These are phyloP conservation scores for Kwoniella bestiolae DNA, from an alignment of 768 basidiomycete species.

Conservation along the genomic window DNA sequence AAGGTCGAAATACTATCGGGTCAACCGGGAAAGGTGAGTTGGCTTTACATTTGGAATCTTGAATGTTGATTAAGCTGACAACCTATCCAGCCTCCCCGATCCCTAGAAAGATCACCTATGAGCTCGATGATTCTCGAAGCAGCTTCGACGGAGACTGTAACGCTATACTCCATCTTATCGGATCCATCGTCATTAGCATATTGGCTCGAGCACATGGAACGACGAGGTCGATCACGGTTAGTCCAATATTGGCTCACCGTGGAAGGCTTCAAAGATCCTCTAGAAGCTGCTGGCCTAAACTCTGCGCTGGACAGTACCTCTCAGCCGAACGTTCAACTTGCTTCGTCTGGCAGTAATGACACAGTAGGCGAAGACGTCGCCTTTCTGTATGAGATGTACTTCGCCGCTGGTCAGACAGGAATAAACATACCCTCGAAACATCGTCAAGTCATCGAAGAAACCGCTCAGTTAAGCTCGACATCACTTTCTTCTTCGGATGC, in stretches of 20 bases:
- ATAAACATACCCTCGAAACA: constrained; percentile 70
- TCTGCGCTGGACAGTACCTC: constrained; percentile 60
- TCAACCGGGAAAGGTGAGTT: constrained; percentile 38
- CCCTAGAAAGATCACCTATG: constrained; percentile 9
- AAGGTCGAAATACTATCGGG: constrained; percentile 80
- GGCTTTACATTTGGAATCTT: background rate
- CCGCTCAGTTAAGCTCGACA: constrained; percentile 49
- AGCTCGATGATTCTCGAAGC: constrained; percentile 17
- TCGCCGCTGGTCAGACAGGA: constrained; percentile 63
- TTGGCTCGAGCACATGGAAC: constrained; percentile 98
- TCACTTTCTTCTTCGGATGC: constrained; percentile 64
- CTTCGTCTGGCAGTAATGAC: constrained; percentile 56
- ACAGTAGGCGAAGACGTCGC: constrained; percentile 83
- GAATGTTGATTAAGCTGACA: background rate
- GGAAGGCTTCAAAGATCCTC: constrained; percentile 95
- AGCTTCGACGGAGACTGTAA: background rate
- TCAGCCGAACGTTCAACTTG: constrained; percentile 65
- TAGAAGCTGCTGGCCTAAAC: constrained; percentile 72
- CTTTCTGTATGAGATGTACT: constrained; percentile 88
- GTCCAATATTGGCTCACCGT: constrained; percentile 98
- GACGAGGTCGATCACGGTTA: constrained; percentile 76
- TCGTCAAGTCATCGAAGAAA: constrained; percentile 67
- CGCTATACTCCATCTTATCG: constrained; percentile 64
- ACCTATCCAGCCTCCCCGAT: background rate
- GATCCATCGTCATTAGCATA: constrained; percentile 91